phyloP scores from a whole-genome alignment of 2,329 filamentous ascomycete species.

The Colletotrichum acutatum region DNA sequence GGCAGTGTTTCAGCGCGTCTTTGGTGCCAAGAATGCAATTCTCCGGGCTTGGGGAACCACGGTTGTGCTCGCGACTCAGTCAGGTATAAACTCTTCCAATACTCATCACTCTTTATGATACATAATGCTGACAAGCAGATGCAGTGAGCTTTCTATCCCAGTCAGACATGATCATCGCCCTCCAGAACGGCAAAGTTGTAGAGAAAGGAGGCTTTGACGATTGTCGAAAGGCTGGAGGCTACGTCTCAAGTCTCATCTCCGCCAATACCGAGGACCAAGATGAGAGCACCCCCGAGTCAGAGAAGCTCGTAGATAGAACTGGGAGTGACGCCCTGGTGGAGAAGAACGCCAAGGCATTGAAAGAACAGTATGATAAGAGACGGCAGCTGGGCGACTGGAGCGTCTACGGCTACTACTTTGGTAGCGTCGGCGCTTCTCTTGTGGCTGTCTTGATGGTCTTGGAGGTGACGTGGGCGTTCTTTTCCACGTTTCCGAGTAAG shows the following conservation, averaged over 20 bases:
- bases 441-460: constrained; percentile 35
- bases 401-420: constrained; percentile 44
- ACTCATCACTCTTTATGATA: background rate
- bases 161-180: constrained; percentile 48
- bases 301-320: background rate
- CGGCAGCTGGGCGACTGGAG: constrained; percentile 43
- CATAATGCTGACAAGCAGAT: background rate
- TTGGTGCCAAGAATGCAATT: constrained; percentile 40
- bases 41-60: constrained; percentile 46
- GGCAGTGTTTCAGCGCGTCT: constrained; percentile 44
- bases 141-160: constrained; percentile 41
- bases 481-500: constrained; percentile 38
- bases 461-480: constrained; percentile 37
- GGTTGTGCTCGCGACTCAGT: constrained; percentile 50
- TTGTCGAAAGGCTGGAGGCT: constrained; percentile 45
- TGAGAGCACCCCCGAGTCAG: background rate
- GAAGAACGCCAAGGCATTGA: background rate
- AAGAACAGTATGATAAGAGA: constrained; percentile 21
- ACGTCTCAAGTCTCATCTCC: constrained; percentile 43
- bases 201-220: constrained; percentile 49
- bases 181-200: constrained; percentile 44
- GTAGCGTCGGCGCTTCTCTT: constrained; percentile 28
- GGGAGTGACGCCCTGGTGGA: background rate
- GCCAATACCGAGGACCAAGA: background rate
- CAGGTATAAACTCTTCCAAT: constrained; percentile 34